phyloP scores from a whole-genome alignment of 192 early-diverging fungal species.

The Backusella tarrabulga region DNA sequence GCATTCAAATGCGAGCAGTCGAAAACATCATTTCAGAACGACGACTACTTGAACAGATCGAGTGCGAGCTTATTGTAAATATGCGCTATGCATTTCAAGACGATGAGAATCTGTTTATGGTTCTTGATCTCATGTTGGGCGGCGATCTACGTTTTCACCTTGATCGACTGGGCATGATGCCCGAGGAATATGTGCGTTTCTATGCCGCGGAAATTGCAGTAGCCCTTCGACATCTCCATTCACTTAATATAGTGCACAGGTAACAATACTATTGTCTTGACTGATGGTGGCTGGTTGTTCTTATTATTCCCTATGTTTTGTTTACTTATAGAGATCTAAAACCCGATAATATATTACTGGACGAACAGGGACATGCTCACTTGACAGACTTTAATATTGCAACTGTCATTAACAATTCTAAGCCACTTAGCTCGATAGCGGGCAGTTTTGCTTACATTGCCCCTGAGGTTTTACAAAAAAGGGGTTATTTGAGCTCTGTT shows the following conservation, averaged over 20 bases:
- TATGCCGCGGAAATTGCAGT: slow-evolving; percentile 71
- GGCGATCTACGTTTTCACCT: slow-evolving; percentile 93
- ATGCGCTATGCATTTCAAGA: slow-evolving; percentile 97
- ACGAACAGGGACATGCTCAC: slow-evolving; percentile 77
- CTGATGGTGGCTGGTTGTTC: too few species aligned
- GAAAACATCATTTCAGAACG: slow-evolving; percentile 92
- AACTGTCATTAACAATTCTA: slow-evolving; percentile 60
- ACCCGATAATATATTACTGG: slow-evolving; percentile 82
- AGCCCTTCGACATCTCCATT: slow-evolving; percentile 68
- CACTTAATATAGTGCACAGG: slow-evolving; percentile 67
- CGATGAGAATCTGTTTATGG: slow-evolving; percentile 90
- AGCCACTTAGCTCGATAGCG: slow-evolving; percentile 69
- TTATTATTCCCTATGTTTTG: not conserved
- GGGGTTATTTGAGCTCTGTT: slow-evolving; percentile 51
- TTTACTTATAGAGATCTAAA: slow-evolving; percentile 66
- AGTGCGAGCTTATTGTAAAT: slow-evolving; percentile 84
- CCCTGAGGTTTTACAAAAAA: slow-evolving; percentile 67
- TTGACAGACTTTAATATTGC: slow-evolving; percentile 91
- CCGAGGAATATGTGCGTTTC: slow-evolving; percentile 64
- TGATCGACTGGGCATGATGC: slow-evolving; percentile 63
- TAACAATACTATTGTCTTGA: slow-evolving; percentile 3
- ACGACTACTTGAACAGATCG: slow-evolving; percentile 82
- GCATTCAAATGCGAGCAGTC: slow-evolving; percentile 85
- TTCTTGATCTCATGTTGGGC: slow-evolving; percentile 92
- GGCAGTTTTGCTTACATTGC: slow-evolving; percentile 91